Evolutionary conservation across 2,329 filamentous ascomycete species (phyloP).

Genomic region (Fusarium staphyleae): DNA sequence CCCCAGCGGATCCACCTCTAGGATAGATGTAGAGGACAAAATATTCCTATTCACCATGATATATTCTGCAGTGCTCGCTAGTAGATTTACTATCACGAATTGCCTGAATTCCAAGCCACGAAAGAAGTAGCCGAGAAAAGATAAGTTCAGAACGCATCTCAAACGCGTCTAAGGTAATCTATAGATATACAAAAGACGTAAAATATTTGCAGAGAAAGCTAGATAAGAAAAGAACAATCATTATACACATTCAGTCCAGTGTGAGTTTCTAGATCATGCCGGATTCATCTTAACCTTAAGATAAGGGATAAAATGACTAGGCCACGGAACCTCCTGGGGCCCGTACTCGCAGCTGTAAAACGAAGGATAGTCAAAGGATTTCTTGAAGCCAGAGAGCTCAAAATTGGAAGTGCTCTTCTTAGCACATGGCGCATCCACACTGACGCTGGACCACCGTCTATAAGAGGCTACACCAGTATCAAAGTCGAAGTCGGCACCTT

Average conservation of each 20-base stretch:
- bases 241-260: too few species aligned
- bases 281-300: background rate
- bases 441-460: background rate
- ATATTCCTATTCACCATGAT: too few species aligned
- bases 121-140: too few species aligned
- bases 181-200: background rate
- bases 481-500: background rate
- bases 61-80: too few species aligned
- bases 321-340: conserved; percentile 1
- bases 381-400: conserved; percentile 4
- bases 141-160: too few species aligned
- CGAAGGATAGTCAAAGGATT: background rate
- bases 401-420: background rate
- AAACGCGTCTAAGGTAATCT: too few species aligned
- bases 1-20: too few species aligned
- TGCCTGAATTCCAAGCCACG: too few species aligned
- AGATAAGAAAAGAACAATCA: background rate
- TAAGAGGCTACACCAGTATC: background rate
- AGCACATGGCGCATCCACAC: conserved; percentile 1
- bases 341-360: conserved; percentile 3
- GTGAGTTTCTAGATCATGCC: background rate
- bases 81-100: too few species aligned
- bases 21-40: too few species aligned
- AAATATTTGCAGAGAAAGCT: background rate
- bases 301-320: conserved; percentile 1